Evolutionary conservation across 768 basidiomycete genomes (phyloP), one percentile per base, ranked within the genome.

Genomic region (Cystobasidium ongulense): DNA sequence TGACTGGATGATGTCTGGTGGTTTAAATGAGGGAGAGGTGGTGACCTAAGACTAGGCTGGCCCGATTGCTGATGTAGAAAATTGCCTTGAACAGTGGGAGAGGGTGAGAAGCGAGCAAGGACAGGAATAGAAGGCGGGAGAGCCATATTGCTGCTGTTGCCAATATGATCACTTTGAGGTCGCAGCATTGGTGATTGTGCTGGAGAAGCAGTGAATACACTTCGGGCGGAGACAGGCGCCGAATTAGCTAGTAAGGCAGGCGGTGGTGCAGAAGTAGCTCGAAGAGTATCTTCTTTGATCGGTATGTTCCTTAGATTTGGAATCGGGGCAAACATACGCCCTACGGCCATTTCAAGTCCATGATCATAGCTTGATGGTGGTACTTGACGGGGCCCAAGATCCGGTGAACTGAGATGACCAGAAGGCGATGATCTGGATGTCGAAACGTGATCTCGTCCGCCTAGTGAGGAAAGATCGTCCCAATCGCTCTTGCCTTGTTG

Each of bases 291-390:
- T 3, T 64, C 63, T n/a, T 46, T 38, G 8, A 29, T 27, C 3
- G 63, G 63, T 18, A 67, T 4, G 10, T 59, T 5, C 36, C 53
- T 54, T 8, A 53, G 68, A n/a, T 31, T 57, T n/a, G 68, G 68
- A 4, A 71, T 13, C 1, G 68, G 68, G 3, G 68, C 68, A 29
- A 71, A 71, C 68, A 71, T 71, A 8, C 68, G 68, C 53, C 59
- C 68, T 52, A 39, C 33, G 25, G 68, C 68, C 68, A 71, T 71
- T 27, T 71, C 68, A 13, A 71, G 68, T 4, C 68, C 68, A 29
- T 54, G 27, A 31, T 35, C 68, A n/a, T 57, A 35, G n/a, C 35
- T 52, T 21, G 29, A 35, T 31, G 15, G 7, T 13, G 35, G 36
- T 33, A 33, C 53, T 53, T 38, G 54, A 36, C 27, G 52, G 33